Evolutionary conservation across 495 filamentous ascomycete species (phyloP).

Genomic region (Trichoderma asperelloides): DNA sequence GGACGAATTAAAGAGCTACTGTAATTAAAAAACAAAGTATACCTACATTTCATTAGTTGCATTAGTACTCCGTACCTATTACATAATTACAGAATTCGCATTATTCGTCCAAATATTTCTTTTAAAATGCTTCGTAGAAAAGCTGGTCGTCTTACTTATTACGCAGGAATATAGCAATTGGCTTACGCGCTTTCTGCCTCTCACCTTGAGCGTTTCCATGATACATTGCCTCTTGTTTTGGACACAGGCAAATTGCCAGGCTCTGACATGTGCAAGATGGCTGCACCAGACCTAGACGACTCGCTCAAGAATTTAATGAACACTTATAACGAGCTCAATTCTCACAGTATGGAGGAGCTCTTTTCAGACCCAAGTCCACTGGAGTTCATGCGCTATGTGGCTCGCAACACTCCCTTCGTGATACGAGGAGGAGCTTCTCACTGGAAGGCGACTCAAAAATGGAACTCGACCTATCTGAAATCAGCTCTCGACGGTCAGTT

Average conservation of each 20-base stretch:
- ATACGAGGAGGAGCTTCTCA: slow-evolving; percentile 45
- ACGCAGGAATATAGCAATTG: too few relatives aligned
- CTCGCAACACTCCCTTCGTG: slow-evolving; percentile 60
- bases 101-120: neutral
- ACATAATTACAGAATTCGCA: neutral
- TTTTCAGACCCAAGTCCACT: slow-evolving; percentile 55
- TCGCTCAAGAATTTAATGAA: slow-evolving; percentile 40
- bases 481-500: slow-evolving; percentile 37
- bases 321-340: slow-evolving; percentile 62
- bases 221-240: too few relatives aligned
- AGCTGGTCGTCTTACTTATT: too few relatives aligned
- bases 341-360: slow-evolving; percentile 44
- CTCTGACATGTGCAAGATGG: neutral
- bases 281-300: neutral
- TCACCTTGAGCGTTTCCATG: too few relatives aligned
- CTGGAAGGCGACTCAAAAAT: slow-evolving; percentile 52
- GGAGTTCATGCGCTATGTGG: slow-evolving; percentile 64
- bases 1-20: too few relatives aligned
- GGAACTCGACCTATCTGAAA: slow-evolving; percentile 49
- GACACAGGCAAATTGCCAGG: neutral
- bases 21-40: too few relatives aligned
- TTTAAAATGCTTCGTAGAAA: neutral
- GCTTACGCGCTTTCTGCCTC: too few relatives aligned
- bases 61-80: too few relatives aligned
- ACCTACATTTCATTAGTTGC: neutral